These are phyloP conservation scores for Firmiana major DNA, from an alignment of 345 rosid species.

Conservation along the genomic window DNA sequence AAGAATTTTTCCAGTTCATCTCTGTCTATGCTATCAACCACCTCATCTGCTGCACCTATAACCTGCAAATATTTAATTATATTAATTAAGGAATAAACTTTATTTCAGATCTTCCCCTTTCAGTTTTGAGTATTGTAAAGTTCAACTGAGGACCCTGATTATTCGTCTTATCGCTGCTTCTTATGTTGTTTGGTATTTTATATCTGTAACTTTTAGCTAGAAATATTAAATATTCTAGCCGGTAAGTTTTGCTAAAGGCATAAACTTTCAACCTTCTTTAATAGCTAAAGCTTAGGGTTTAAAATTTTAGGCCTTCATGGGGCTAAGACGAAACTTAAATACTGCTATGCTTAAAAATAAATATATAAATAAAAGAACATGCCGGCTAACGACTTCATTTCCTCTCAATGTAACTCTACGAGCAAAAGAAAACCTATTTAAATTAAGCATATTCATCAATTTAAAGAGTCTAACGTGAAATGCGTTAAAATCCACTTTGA, in stretches of 20 bases:
- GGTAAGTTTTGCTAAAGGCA: neutral
- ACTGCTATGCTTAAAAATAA: neutral
- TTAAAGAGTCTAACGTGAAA: neutral
- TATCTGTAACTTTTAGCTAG: neutral
- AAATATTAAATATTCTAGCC: neutral
- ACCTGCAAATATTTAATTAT: conserved; percentile 46
- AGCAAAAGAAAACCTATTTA: neutral
- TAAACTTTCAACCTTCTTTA: neutral
- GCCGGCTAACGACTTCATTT: neutral
- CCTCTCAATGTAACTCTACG: neutral
- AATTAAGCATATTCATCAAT: neutral
- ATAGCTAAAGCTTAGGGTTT: neutral
- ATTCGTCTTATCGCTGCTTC: neutral
- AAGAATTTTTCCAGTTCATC: conserved; percentile 74
- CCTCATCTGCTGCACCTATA: conserved; percentile 71
- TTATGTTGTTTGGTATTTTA: neutral
- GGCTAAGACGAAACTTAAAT: neutral
- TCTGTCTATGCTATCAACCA: conserved; percentile 64
- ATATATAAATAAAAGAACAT: neutral
- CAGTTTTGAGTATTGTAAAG: neutral
- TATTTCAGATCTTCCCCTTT: neutral
- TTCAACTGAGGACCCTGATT: neutral
- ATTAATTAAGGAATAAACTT: neutral
- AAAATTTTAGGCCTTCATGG: neutral
- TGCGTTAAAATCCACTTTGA: neutral